Conservation (phyloP, 306 rosid species). For the Dryas octopetala region DNA sequence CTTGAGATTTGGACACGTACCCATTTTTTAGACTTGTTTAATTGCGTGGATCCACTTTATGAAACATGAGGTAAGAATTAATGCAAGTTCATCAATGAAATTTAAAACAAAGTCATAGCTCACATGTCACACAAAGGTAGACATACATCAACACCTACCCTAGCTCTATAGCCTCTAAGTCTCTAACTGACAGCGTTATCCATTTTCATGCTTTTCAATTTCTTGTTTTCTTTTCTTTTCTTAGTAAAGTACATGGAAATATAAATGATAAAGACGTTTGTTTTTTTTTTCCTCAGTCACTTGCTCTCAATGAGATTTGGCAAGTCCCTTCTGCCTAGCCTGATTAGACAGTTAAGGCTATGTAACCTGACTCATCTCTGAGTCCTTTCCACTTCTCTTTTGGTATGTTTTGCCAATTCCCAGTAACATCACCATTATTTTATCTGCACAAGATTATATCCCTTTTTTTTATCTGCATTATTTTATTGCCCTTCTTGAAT, state of each 20-base stretch:
- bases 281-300: background rate
- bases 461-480: background rate
- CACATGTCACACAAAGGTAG: background rate
- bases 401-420: background rate
- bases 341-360: background rate
- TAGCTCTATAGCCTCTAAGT: no score
- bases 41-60: background rate
- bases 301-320: background rate
- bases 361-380: background rate
- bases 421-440: background rate
- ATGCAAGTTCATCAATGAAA: background rate
- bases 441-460: background rate
- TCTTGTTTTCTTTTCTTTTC: no score
- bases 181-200: no score
- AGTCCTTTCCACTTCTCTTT: background rate
- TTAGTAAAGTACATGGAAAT: no score
- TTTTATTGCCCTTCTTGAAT: background rate
- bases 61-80: no score
- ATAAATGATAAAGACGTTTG: no score
- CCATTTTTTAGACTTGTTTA: background rate
- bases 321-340: constrained; percentile 2
- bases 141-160: no score
- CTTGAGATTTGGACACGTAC: background rate
- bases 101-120: background rate
- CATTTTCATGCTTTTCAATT: no score